These are phyloP conservation scores for Leccinum variicolor DNA, from an alignment of 768 basidiomycete species.

Conservation along the genomic window DNA sequence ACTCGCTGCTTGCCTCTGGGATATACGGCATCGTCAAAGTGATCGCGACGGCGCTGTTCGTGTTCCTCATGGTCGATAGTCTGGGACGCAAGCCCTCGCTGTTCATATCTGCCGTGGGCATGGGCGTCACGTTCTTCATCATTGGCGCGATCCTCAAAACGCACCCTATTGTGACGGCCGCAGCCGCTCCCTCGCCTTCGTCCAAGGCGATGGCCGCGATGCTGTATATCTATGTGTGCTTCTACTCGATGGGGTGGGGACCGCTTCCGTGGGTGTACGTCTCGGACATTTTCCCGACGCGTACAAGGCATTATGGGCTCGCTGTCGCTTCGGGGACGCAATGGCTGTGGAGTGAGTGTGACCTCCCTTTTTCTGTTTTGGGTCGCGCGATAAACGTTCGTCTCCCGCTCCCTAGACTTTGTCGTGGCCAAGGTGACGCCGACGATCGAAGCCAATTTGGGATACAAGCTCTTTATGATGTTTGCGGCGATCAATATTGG, in stretches of 20 bases:
- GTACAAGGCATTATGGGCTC: slow-evolving; percentile 79
- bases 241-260: slow-evolving; percentile 88
- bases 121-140: slow-evolving; percentile 80
- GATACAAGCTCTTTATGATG: slow-evolving; percentile 76
- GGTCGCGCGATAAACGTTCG: not conserved
- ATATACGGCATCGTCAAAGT: slow-evolving; percentile 69
- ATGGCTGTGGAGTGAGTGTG: slow-evolving; percentile 72
- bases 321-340: slow-evolving; percentile 73
- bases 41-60: slow-evolving; percentile 60
- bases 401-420: slow-evolving; percentile 45
- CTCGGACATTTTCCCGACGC: slow-evolving; percentile 83
- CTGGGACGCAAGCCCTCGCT: slow-evolving; percentile 69
- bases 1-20: slow-evolving; percentile 68
- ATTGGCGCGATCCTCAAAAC: slow-evolving; percentile 82
- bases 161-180: slow-evolving; percentile 50
- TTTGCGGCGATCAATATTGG: slow-evolving; percentile 72
- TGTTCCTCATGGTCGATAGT: slow-evolving; percentile 64
- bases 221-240: slow-evolving; percentile 84
- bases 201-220: slow-evolving; percentile 80
- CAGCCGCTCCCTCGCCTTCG: slow-evolving; percentile 44
- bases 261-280: slow-evolving; percentile 67
- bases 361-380: not conserved
- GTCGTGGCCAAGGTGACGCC: slow-evolving; percentile 72
- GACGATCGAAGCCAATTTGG: slow-evolving; percentile 53
- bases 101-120: slow-evolving; percentile 71